Evolutionary conservation across 2,329 filamentous ascomycete genomes (phyloP), one percentile per base, ranked within the genome.

Genomic region (Aspergillus niger): DNA sequence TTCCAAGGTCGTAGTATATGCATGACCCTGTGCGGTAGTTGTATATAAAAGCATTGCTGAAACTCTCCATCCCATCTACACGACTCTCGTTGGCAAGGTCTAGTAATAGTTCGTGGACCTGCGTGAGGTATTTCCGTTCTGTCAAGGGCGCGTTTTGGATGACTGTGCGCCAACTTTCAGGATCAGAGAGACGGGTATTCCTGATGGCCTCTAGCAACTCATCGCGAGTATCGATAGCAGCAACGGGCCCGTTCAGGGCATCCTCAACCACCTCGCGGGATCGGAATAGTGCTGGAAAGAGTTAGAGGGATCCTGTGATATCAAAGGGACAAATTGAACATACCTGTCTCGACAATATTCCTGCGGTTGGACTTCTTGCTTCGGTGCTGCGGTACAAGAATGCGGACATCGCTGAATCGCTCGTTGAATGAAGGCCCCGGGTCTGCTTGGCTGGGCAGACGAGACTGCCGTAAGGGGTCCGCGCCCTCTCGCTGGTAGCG

Each of bases 281-380:
- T 32, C 79, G 79, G 5, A 81, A 72, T 56, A 85, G 80, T n/a
- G 84, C 85, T 76, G 63, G 44, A 11, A 49, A 15, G 15, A 20
- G 26, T 39, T 24, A 43, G 15, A 8, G 20, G 28, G 5, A 2
- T 17, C 15, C 13, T 17, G 20, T 30, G 7, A 30, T 20, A 20
- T 36, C 11, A 47, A n/a, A 13, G 24, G 2, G 39, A 41, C 15
- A 4, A 81, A 82, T 80, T 59, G 72, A 74, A 1, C 76, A 86
- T 86, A 63, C 89, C 89, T 66, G 93, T 90, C 73, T 96, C 91
- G 51, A 97, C 88, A 53, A 98, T 92, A 28, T 89, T 89, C 71
- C 88, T 88, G 56, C 94, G 88, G 77, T 97, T 97, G 64, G 90
- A 91, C 80, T 97, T 98, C 77, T 97, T 97, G 75, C 89, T 92